Evolutionary conservation across 768 basidiomycete genomes (phyloP), one percentile per base, ranked within the genome.

Genomic region (Russula sp.): DNA sequence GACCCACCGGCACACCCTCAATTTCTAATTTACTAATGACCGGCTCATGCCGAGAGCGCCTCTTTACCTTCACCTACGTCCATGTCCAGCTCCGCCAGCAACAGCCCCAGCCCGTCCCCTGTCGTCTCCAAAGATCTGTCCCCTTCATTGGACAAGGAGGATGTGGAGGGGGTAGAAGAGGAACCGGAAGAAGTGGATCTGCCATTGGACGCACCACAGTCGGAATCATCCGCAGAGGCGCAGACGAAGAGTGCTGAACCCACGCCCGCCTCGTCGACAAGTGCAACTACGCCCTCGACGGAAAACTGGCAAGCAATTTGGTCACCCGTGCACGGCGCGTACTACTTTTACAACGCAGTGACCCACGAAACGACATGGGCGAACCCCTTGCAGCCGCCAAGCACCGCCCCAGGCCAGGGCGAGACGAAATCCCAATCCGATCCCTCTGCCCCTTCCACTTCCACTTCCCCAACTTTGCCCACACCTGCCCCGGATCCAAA

Each of bases 311-410:
- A 92, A 72, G 90, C 90, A 41, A 80, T 93, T 35, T 93, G 79
- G 74, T 85, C 90, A 1, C 82, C 88, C 1, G 78, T 85, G 63
- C 83, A 89, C 75, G 87, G 82, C 72, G 79, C 88, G 10, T 93
- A 93, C 74, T 93, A 93, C 73, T 93, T 92, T 76, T 88, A 79
- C 79, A 93, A 92, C 73, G 60, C 83, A 10, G 72, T 75, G 62
- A 91, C 90, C 0, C 78, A 85, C 56, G 83, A 92, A 75, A 93
- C 90, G 18, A 93, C 90, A 2, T 93, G 91, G 91, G 75, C 76
- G 34, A 93, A 93, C 69, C 90, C 90, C 10, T 76, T 93, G 43
- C 75, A 81, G 47, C 73, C 59, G 45, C 73, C 59, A 22, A 18
- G 20, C 47, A 41, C 36, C 20, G 5, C 35, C 16, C 3, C 52